Conservation (phyloP, 2,329 filamentous ascomycete species). For the Ophiostoma ips region DNA sequence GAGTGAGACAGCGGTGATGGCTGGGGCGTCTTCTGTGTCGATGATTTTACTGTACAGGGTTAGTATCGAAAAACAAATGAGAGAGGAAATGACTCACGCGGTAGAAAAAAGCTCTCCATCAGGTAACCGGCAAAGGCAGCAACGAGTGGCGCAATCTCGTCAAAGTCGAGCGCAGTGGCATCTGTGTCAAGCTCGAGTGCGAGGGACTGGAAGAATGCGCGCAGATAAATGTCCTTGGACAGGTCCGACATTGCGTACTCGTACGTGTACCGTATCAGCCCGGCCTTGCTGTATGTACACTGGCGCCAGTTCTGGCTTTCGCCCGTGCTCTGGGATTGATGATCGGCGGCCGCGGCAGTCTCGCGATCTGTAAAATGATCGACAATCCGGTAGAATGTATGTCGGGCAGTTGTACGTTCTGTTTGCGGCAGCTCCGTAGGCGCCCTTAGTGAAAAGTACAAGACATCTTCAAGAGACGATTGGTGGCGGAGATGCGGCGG, state of each 20-base stretch:
- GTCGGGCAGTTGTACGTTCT: too few relatives aligned
- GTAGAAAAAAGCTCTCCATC: neutral
- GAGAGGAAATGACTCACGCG: neutral
- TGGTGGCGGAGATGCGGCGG: too few relatives aligned
- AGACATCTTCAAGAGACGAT: too few relatives aligned
- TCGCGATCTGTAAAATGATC: too few relatives aligned
- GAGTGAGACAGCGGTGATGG: neutral
- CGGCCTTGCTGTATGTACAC: neutral
- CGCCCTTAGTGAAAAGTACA: too few relatives aligned
- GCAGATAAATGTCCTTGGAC: neutral
- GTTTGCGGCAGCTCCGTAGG: too few relatives aligned
- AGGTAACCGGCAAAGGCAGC: neutral
- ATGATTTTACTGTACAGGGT: neutral
- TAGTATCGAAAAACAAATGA: neutral
- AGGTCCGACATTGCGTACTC: neutral
- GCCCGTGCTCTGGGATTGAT: too few relatives aligned
- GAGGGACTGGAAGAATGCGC: neutral
- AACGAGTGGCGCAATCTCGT: neutral
- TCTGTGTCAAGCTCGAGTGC: neutral
- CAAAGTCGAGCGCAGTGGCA: neutral
- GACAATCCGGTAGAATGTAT: too few relatives aligned
- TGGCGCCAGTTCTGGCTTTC: too few relatives aligned
- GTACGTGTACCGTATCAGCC: neutral
- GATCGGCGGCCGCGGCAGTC: too few relatives aligned
- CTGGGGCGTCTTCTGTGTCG: neutral